Evolutionary conservation across 2,329 filamentous ascomycete species (phyloP), one percentile per base, ranked within the genome.

Genomic region (Claviceps maximensis): DNA sequence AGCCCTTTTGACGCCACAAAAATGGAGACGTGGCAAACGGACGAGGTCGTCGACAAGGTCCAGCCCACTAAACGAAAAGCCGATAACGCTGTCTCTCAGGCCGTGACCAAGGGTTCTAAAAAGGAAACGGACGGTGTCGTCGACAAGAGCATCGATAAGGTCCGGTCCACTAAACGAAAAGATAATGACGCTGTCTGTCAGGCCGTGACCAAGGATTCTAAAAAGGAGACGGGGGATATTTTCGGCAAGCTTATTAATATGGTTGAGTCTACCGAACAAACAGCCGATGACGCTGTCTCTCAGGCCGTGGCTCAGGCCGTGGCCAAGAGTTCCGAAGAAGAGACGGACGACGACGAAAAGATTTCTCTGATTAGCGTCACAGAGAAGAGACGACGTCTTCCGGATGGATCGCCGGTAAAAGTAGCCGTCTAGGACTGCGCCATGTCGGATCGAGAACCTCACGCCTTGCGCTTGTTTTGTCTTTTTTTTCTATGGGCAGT

Each of bases 271-370:
- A n/a, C 15, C 17, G n/a, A 69, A 56, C 60, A 64, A 3, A 70
- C 70, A 55, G 66, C 68, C 19, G 63, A 66, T 23, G 31, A 33
- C 31, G 31, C 7, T 3, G 63, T 65, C 4, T 59, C 71, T 3
- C 59, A 31, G 29, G 9, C 29, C 29, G 29, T 31, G 5, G 29
- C 63, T 3, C 68, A 72, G 48, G 64, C 71, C 33, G 61, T 71
- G 12, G 69, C 70, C 55, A 65, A 62, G 51, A 72, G 70, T 56
- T 71, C 72, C 41, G 70, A 73, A 19, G 67, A 69, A 29, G 66
- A 66, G 10, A 60, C 62, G 0, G 64, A 65, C 12, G 62, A 63
- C 29, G 67, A 71, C 31, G 64, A 68, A 27, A 64, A 69, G 44
- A 57, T 59, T 19, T 55, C 61, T 19, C 33, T 40, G 4, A 36